These are phyloP conservation scores for Lupinus albus DNA, from an alignment of 306 rosid genomes.

Conservation along the genomic window DNA sequence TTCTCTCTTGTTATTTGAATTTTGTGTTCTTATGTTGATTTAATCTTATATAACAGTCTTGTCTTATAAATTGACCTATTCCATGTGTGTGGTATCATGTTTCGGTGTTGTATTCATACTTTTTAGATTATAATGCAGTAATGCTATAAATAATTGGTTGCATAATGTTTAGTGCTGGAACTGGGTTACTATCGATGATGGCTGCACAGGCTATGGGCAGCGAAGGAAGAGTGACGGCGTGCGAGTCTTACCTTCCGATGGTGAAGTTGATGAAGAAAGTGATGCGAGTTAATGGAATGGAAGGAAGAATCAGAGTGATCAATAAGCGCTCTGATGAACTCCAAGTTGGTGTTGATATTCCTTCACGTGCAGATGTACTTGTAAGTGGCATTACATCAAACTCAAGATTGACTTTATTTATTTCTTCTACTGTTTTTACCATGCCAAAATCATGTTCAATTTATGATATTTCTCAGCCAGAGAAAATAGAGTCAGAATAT, in stretches of 20 bases:
- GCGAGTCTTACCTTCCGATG: conserved; percentile 98
- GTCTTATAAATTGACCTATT: no score
- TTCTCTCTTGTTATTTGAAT: no score
- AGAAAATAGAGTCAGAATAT: background rate
- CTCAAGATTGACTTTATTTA: conserved; percentile 1
- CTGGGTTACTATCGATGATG: conserved; percentile 95
- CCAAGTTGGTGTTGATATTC: conserved; percentile 60
- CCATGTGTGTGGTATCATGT: no score
- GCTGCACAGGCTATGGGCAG: conserved; percentile 80
- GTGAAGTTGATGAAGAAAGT: conserved; percentile 88
- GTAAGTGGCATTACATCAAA: conserved; percentile 51
- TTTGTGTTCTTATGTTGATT: no score
- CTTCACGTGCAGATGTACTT: conserved; percentile 72
- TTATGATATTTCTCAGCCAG: background rate
- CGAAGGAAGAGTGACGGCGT: conserved; percentile 70
- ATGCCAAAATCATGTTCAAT: background rate
- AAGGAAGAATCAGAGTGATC: conserved; percentile 58
- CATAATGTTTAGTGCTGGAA: conserved; percentile 71
- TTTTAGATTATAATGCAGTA: no score
- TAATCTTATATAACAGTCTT: no score
- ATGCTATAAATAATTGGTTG: no score
- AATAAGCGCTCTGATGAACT: conserved; percentile 94
- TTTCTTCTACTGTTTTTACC: background rate
- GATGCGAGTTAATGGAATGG: conserved; percentile 64
- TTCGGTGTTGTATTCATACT: no score